These are phyloP conservation scores for Cryptococcus sp. DNA, from an alignment of 1,284 basidiomycete species.

Conservation along the genomic window DNA sequence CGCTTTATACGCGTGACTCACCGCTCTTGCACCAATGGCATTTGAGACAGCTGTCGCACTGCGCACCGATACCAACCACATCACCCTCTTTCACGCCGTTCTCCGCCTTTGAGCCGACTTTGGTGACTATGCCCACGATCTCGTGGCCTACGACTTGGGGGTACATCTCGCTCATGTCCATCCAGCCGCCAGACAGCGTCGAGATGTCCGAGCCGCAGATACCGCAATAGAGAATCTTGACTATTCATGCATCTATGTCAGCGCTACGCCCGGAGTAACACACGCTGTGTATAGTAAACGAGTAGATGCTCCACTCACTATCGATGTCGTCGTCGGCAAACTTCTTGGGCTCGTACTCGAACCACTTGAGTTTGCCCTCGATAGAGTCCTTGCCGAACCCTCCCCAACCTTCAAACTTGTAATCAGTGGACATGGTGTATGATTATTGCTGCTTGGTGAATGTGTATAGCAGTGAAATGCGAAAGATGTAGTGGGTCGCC, in stretches of 20 bases:
- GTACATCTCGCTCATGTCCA: slow-evolving; percentile 5
- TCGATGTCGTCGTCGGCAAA: slow-evolving; percentile 51
- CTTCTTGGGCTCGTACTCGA: slow-evolving; percentile 39
- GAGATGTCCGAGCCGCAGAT: slow-evolving; percentile 36
- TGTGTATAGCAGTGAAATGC: no score
- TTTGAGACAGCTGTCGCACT: slow-evolving; percentile 52
- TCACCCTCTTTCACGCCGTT: slow-evolving; percentile 47
- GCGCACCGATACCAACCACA: slow-evolving; percentile 57
- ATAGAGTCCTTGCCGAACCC: slow-evolving; percentile 35
- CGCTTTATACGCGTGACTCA: slow-evolving; percentile 35
- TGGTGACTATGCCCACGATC: slow-evolving; percentile 34
- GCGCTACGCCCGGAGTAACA: background rate
- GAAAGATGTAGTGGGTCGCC: no score
- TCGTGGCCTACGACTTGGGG: slow-evolving; percentile 33
- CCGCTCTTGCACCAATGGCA: slow-evolving; percentile 52
- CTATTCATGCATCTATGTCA: slow-evolving; percentile 2
- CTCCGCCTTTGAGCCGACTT: slow-evolving; percentile 28
- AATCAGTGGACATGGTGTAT: background rate
- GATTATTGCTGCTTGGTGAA: no score
- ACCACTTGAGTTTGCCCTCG: slow-evolving; percentile 41
- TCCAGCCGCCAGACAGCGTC: slow-evolving; percentile 36
- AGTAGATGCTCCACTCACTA: slow-evolving; percentile 22
- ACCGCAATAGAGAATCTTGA: slow-evolving; percentile 40
- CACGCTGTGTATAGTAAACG: background rate
- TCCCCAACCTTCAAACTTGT: slow-evolving; percentile 33